These are phyloP conservation scores for Heteromeles arbutifolia DNA, from an alignment of 306 rosid species.

Conservation along the genomic window DNA sequence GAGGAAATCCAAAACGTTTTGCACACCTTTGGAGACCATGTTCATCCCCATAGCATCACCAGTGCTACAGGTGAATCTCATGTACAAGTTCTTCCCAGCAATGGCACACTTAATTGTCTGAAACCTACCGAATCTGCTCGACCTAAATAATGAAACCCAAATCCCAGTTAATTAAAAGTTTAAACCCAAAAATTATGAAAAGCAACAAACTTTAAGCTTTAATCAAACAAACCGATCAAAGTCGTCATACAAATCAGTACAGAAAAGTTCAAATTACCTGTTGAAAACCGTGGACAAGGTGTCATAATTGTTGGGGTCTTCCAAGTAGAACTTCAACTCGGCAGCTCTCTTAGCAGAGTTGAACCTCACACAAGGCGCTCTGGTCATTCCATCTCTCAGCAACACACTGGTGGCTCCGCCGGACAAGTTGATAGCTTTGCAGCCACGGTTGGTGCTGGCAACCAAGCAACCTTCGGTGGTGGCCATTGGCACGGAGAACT, in stretches of 20 bases:
- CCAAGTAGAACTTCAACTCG: constrained; percentile 61
- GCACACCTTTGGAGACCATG: constrained; percentile 93
- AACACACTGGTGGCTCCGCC: constrained; percentile 70
- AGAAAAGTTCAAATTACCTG: constrained; percentile 26
- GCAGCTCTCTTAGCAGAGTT: constrained; percentile 61
- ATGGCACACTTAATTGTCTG: constrained; percentile 49
- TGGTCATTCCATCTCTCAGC: constrained; percentile 73
- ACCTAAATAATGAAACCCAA: constrained; percentile 27
- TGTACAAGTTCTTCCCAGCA: constrained; percentile 76
- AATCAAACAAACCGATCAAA: background rate
- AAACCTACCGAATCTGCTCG: constrained; percentile 75
- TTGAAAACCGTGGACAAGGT: constrained; percentile 59
- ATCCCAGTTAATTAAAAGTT: background rate
- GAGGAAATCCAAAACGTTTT: constrained; percentile 65
- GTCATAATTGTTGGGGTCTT: constrained; percentile 56
- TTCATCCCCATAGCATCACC: constrained; percentile 99
- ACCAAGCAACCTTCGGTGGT: constrained; percentile 86
- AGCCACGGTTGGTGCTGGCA: constrained; percentile 87
- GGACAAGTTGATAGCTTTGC: constrained; percentile 66
- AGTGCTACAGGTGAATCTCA: constrained; percentile 69
- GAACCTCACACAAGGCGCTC: constrained; percentile 87
- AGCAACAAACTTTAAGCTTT: background rate
- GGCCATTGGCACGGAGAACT: constrained; percentile 82
- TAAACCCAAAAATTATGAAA: background rate
- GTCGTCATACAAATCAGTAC: background rate